Evolutionary conservation across 140 eudicot species (phyloP), one percentile per base, ranked within the genome.

Genomic region (Ambrosia hybrid): DNA sequence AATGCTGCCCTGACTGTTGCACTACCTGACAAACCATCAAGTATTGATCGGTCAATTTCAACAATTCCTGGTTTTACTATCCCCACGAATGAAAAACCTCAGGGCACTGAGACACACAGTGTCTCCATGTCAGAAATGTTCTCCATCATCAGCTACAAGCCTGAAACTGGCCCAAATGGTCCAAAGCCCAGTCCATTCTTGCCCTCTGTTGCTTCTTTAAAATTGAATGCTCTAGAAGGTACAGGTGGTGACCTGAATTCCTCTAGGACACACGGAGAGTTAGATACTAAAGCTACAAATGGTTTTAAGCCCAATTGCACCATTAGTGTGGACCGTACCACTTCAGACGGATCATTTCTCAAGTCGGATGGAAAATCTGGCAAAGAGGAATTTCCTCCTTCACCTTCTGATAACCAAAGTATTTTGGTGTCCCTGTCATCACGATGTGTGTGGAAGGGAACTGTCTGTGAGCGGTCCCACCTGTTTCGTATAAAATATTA

Each of bases 391-490:
- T 91, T 94, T 60, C 96, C 99, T 49, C 96, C 97, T 6, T 86
- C 97, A 33, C 96, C 96, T 11, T 91, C 97, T 2, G 97, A 94
- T 75, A 87, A 84, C 75, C 99, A 91, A 67, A 94, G 99, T 85
- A 94, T 94, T 61, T 82, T 94, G 79, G 99, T 94, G 65, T 88
- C 97, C 17, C 83, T 91, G 59, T 94, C 97, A 46, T 91, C 99
- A 1, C 86, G 99, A 17, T 94, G 99, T 73, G 96, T 91, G 68
- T 94, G 97, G 97, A 94, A 94, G 83, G 99, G 99, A 38, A 94
- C 97, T 62, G 97, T 94, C 2, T 94, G 99, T 86, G 99, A 94
- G 71, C 80, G 97, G 75, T 86, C 97, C 61, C 99, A 86, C 73
- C 91, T 94, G 10, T 94, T 91, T 63, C 93, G 99, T 63, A 94